Conservation (phyloP, 192 early-diverging fungal genomes). For the Paraglomus brasilianum region DNA sequence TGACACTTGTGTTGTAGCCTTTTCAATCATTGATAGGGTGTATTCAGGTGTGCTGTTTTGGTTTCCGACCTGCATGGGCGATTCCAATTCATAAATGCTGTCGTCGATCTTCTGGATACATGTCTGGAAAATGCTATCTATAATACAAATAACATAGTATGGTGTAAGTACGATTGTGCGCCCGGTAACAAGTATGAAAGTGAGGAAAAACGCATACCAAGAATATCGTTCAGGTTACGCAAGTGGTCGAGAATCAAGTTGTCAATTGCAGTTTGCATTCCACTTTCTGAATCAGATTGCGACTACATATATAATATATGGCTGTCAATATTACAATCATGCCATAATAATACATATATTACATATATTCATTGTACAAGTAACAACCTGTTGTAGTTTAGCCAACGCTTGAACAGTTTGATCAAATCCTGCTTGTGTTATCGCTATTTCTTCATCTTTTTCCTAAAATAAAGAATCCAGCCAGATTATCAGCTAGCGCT, state of each 20-base stretch:
- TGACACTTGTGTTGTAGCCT: slow-evolving; percentile 65
- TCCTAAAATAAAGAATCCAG: slow-evolving; percentile 31
- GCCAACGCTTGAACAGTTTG: slow-evolving; percentile 74
- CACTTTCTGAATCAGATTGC: slow-evolving; percentile 43
- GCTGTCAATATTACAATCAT: neutral
- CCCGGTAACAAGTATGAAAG: neutral
- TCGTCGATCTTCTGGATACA: slow-evolving; percentile 90
- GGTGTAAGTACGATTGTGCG: neutral
- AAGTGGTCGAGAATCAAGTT: slow-evolving; percentile 62
- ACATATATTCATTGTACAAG: slow-evolving; percentile 32
- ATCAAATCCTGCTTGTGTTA: slow-evolving; percentile 79
- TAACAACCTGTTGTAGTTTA: slow-evolving; percentile 58
- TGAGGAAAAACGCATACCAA: slow-evolving; percentile 40
- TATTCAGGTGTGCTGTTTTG: slow-evolving; percentile 88
- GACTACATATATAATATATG: neutral
- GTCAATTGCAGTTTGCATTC: slow-evolving; percentile 65
- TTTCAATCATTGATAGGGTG: slow-evolving; percentile 89
- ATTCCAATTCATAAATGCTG: slow-evolving; percentile 82
- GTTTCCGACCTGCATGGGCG: slow-evolving; percentile 80
- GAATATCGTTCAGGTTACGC: slow-evolving; percentile 68
- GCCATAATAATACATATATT: slow-evolving; percentile 22
- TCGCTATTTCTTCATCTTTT: slow-evolving; percentile 80
- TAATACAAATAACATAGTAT: neutral
- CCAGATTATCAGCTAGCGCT: neutral
- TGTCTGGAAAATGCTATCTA: slow-evolving; percentile 83